Evolutionary conservation across 164 flowering plant species (phyloP).

Genomic region (Tinospora cordifolia): DNA sequence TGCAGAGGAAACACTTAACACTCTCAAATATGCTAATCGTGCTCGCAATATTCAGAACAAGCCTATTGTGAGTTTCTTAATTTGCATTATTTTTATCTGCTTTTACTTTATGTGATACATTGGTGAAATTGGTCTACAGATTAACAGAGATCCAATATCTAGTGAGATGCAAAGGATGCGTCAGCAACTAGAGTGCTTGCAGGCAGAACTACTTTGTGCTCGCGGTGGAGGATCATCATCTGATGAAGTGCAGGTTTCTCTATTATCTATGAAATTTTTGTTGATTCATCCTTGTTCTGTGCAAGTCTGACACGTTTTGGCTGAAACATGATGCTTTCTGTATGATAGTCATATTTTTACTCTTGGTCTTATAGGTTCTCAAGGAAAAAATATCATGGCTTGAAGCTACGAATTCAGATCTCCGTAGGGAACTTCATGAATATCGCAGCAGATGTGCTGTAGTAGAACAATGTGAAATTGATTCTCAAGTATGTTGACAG

Average conservation of each 20-base stretch:
- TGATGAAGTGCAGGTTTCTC: slow-evolving; percentile 74
- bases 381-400: slow-evolving; percentile 92
- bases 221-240: slow-evolving; percentile 70
- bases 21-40: slow-evolving; percentile 96
- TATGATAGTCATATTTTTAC: background rate
- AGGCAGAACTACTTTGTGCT: slow-evolving; percentile 81
- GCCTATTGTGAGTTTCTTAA: slow-evolving; percentile 68
- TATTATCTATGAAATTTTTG: background rate
- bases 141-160: slow-evolving; percentile 89
- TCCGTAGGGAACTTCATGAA: slow-evolving; percentile 72
- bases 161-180: slow-evolving; percentile 91
- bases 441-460: slow-evolving; percentile 48
- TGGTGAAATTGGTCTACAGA: slow-evolving; percentile 30
- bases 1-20: slow-evolving; percentile 97
- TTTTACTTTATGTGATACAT: background rate
- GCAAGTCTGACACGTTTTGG: background rate
- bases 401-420: slow-evolving; percentile 83
- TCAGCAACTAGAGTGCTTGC: slow-evolving; percentile 82
- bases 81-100: slow-evolving; percentile 4
- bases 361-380: slow-evolving; percentile 46
- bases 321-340: background rate
- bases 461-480: slow-evolving; percentile 43
- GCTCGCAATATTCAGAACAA: slow-evolving; percentile 97
- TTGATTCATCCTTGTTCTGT: background rate
- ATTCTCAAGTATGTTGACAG: slow-evolving; percentile 37